Conservation (phyloP, 2,329 filamentous ascomycete genomes). For the Botrytis hyacinthi region DNA sequence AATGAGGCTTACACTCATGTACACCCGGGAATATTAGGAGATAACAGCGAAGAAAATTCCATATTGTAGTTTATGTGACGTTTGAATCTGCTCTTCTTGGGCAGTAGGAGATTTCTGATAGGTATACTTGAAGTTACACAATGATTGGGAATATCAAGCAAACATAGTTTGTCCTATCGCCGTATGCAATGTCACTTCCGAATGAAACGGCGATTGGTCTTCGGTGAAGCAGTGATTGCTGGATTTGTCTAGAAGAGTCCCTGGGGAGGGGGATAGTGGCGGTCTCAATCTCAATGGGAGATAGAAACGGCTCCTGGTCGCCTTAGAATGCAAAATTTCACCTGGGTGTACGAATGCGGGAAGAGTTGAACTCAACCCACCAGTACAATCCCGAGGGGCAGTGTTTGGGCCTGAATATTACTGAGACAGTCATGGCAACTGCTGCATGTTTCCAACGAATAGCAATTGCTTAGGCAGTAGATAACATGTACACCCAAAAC, state of each 20-base stretch:
- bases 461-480: background rate
- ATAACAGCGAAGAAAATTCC: constrained; percentile 3
- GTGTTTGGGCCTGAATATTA: background rate
- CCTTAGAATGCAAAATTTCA: background rate
- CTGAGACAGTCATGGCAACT: background rate
- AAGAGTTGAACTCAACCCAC: constrained; percentile 3
- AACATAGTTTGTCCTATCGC: constrained; percentile 6
- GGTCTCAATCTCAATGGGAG: background rate
- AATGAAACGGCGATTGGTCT: constrained; percentile 10
- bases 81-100: background rate
- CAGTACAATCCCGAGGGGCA: constrained; percentile 1
- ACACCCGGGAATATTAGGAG: constrained; percentile 14
- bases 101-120: background rate
- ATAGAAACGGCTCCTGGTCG: background rate
- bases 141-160: background rate
- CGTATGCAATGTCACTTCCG: constrained; percentile 3
- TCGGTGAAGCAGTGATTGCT: background rate
- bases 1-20: constrained; percentile 15
- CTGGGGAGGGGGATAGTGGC: background rate
- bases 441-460: constrained; percentile 2
- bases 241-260: background rate
- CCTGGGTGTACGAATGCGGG: constrained; percentile 14
- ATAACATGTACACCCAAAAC: background rate
- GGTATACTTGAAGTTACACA: background rate
- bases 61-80: background rate